Evolutionary conservation across 805 yeast genomes (phyloP).

Genomic region (Kodamaea sagamina): DNA sequence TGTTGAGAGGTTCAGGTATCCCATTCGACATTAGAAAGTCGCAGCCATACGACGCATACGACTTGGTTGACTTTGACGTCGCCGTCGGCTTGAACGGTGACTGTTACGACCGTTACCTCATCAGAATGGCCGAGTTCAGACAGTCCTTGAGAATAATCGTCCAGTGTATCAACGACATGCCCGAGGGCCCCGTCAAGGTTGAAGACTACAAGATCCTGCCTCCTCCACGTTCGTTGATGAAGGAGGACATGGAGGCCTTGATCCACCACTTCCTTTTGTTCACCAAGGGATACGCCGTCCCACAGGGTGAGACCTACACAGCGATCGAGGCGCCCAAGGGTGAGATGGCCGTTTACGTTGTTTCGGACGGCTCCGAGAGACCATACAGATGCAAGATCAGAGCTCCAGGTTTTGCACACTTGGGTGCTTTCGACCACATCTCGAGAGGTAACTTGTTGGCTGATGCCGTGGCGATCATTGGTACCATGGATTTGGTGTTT

Average conservation of each 20-base stretch:
- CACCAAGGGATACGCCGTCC: constrained; percentile 87
- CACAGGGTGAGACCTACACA: constrained; percentile 88
- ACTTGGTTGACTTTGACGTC: constrained; percentile 79
- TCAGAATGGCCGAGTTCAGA: constrained; percentile 90
- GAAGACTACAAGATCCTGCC: constrained; percentile 86
- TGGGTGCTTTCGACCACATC: constrained; percentile 85
- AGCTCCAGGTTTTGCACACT: constrained; percentile 92
- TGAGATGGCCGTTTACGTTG: constrained; percentile 89
- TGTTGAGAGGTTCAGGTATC: constrained; percentile 89
- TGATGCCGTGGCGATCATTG: constrained; percentile 90
- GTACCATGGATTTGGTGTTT: constrained; percentile 93
- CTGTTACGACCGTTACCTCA: constrained; percentile 85
- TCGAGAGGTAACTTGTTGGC: constrained; percentile 86
- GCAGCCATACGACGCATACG: constrained; percentile 90
- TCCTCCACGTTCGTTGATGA: constrained; percentile 80
- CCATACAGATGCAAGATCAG: constrained; percentile 92
- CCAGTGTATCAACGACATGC: constrained; percentile 90
- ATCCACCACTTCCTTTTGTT: constrained; percentile 86
- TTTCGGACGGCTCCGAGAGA: constrained; percentile 85
- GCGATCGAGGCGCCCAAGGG: constrained; percentile 95
- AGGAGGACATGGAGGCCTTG: constrained; percentile 89
- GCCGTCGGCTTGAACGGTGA: constrained; percentile 88
- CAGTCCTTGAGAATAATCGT: constrained; percentile 86
- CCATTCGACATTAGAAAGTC: constrained; percentile 85
- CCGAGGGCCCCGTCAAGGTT: constrained; percentile 87